Conservation (phyloP, 495 filamentous ascomycete species). For the Penicillium subrubescens region DNA sequence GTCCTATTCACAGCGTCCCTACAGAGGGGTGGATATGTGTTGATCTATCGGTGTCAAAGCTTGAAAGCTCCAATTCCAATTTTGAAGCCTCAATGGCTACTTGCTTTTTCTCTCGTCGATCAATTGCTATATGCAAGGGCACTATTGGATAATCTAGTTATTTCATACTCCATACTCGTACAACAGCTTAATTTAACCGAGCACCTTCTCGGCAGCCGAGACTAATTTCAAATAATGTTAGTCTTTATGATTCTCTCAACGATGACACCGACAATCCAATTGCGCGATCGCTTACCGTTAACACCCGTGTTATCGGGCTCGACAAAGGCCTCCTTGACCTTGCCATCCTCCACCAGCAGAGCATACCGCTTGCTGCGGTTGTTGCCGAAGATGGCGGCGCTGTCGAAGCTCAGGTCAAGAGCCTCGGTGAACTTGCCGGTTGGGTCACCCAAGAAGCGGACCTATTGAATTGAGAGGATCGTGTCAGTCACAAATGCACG, state of each 20-base stretch:
- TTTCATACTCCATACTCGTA: neutral
- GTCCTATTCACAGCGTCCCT: too few relatives aligned
- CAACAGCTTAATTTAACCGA: constrained; percentile 46
- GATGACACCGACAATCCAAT: neutral
- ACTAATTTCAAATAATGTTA: constrained; percentile 43
- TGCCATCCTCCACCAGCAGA: constrained; percentile 74
- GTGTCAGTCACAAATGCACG: neutral
- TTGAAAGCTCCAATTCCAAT: neutral
- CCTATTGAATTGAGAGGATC: constrained; percentile 34
- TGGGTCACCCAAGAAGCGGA: constrained; percentile 93
- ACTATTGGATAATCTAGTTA: neutral
- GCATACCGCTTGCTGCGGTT: constrained; percentile 88
- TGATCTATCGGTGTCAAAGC: neutral
- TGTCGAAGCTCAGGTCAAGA: constrained; percentile 83
- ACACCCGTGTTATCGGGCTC: constrained; percentile 95
- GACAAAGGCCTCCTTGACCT: constrained; percentile 72
- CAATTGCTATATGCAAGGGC: neutral
- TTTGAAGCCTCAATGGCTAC: neutral
- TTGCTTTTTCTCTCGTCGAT: neutral
- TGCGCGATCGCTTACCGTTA: constrained; percentile 58
- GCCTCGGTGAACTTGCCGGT: constrained; percentile 80
- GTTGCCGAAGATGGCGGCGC: constrained; percentile 80
- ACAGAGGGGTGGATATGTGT: too few relatives aligned
- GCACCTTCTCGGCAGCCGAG: constrained; percentile 72
- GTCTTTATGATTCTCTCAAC: neutral